These are phyloP conservation scores for Phaeosphaeriaceae sp. DNA, from an alignment of 2,329 filamentous ascomycete genomes.

Conservation along the genomic window DNA sequence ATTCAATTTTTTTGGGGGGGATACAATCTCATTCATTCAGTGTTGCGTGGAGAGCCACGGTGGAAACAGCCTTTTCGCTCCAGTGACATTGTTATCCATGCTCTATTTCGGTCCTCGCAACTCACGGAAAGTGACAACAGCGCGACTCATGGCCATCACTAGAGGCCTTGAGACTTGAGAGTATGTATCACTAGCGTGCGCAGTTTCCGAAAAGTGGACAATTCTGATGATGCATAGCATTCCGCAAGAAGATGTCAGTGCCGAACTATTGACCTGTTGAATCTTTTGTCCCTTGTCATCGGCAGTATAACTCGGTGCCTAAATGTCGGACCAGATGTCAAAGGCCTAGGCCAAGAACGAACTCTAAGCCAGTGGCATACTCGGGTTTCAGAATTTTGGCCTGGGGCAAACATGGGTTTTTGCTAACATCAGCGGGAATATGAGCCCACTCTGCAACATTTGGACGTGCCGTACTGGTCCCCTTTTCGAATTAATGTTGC, in stretches of 20 bases:
- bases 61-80: too few relatives aligned
- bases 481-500: slow-evolving; percentile 22
- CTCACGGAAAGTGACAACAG: slow-evolving; percentile 7
- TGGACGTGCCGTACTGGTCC: slow-evolving; percentile 31
- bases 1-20: not conserved
- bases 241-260: slow-evolving; percentile 1
- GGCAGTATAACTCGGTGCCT: slow-evolving; percentile 6
- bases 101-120: not conserved
- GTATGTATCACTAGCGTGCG: slow-evolving; percentile 13
- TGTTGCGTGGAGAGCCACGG: too few relatives aligned
- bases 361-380: slow-evolving; percentile 56
- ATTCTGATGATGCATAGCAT: slow-evolving; percentile 9
- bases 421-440: slow-evolving; percentile 5
- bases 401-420: slow-evolving; percentile 28
- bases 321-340: slow-evolving; percentile 4
- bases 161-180: slow-evolving; percentile 12
- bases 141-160: slow-evolving; percentile 17
- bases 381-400: slow-evolving; percentile 69
- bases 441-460: slow-evolving; percentile 18
- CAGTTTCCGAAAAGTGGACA: slow-evolving; percentile 9
- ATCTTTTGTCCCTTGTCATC: not conserved
- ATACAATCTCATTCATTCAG: too few relatives aligned
- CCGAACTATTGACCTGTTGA: not conserved
- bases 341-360: slow-evolving; percentile 9
- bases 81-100: not conserved